A percentile compares a stretch with the other conserved stretches of the same genome.
Conservation (phyloP, 2,329 filamentous ascomycete genomes). For the Hyphodiscus sp. region DNA sequence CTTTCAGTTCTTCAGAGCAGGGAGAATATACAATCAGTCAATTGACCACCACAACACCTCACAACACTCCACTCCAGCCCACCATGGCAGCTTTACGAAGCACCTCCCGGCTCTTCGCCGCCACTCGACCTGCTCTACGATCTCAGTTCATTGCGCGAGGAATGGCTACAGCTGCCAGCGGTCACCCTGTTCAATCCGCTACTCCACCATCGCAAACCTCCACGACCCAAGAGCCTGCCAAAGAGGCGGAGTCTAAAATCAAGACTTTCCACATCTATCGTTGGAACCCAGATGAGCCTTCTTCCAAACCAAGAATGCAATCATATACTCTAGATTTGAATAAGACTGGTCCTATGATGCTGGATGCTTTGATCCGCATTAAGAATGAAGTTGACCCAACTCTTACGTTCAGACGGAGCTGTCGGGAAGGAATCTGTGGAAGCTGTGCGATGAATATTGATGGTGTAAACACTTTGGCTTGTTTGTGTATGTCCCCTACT, state of each 20-base stretch:
- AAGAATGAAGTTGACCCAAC: slow-evolving; percentile 99
- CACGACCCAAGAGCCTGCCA: slow-evolving; percentile 37
- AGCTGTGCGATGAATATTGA: slow-evolving; percentile 99
- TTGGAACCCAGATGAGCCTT: slow-evolving; percentile 92
- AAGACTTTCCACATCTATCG: slow-evolving; percentile 99
- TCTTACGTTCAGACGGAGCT: slow-evolving; percentile 90
- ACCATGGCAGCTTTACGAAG: slow-evolving; percentile 12
- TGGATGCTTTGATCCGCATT: slow-evolving; percentile 94
- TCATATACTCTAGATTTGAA: slow-evolving; percentile 91
- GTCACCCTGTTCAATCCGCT: slow-evolving; percentile 14
- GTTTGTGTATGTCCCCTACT: slow-evolving; percentile 68
- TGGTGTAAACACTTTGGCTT: slow-evolving; percentile 94
- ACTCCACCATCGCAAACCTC: slow-evolving; percentile 17
- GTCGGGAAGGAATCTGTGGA: slow-evolving; percentile 96
- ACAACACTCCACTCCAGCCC: background rate
- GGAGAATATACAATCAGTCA: background rate
- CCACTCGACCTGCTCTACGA: slow-evolving; percentile 7
- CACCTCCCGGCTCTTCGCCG: slow-evolving; percentile 11
- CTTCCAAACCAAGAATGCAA: slow-evolving; percentile 93
- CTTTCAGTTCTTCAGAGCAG: background rate
- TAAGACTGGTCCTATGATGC: slow-evolving; percentile 98
- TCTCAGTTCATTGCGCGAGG: slow-evolving; percentile 7
- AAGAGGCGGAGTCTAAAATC: slow-evolving; percentile 58
- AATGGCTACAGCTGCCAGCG: slow-evolving; percentile 7
- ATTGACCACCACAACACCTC: background rate